Evolutionary conservation across 2,329 filamentous ascomycete genomes (phyloP), one percentile per base, ranked within the genome.

Genomic region (Ophiobolus disseminans): DNA sequence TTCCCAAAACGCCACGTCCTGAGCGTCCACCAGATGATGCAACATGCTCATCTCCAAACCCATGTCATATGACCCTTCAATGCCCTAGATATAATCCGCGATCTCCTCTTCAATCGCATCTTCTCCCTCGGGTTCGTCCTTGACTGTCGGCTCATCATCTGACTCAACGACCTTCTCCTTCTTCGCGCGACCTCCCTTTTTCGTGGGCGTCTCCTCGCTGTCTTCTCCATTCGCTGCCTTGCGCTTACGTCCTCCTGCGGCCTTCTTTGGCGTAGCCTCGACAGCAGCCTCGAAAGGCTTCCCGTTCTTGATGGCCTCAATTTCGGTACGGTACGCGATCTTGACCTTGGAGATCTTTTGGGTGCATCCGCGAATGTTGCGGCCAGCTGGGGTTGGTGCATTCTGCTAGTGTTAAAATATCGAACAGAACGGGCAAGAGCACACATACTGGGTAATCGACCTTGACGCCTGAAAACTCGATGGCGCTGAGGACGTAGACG

Each of bases 281-380:
- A 16, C 34, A 49, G 32, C 13, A 19, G 11, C 36, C 4, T 21
- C 26, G 8, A 43, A 13, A 11, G 45, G 13, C 20, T 38, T 10
- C 31, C 53, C 35, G 8, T 48, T 44, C 13, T 55, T 59, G 3
- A 67, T 46, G 2, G 40, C 46, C 1, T 35, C 53, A 4, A 68
- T 25, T 9, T 64, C 61, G 10, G 23, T 38, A 32, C 63, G 63
- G 40, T 55, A 23, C 2, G 50, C 49, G 9, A 6, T 41, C 32
- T 57, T 60, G n/a, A 66, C 50, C 0, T 47, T 41, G 8, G 60
- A 22, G 57, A 63, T 63, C 40, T 41, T 48, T 31, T 57, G 47
- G 6, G 30, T 19, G 41, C 60, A 66, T 5, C 61, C 64, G 9
- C 53, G 54, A 3, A 40, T 16, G 25, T 55, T 49, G 21, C 55